These are phyloP conservation scores for Hortiboletus campestris DNA, from an alignment of 768 basidiomycete genomes.

Conservation along the genomic window DNA sequence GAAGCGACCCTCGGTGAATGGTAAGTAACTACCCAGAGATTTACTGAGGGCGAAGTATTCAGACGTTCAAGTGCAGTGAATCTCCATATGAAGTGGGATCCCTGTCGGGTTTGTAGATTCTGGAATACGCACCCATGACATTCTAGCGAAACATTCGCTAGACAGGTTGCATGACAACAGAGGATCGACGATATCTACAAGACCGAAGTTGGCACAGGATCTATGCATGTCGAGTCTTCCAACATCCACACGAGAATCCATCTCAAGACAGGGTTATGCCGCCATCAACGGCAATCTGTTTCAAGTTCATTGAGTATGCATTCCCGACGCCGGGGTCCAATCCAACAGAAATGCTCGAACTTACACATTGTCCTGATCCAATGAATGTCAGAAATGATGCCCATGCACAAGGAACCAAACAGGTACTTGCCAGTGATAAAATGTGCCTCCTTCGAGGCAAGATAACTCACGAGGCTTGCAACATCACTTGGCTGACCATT, in stretches of 20 bases:
- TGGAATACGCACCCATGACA: no score
- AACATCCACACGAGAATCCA: neutral
- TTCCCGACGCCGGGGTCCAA: no score
- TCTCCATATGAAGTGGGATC: no score
- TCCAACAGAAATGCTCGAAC: neutral
- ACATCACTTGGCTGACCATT: conserved; percentile 31
- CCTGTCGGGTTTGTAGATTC: no score
- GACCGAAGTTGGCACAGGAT: neutral
- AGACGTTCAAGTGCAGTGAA: no score
- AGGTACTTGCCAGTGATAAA: conserved; percentile 32
- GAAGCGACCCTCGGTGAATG: no score
- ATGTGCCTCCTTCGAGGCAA: conserved; percentile 33
- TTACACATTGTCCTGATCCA: neutral
- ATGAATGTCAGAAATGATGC: neutral
- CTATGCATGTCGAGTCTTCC: neutral
- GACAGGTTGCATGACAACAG: neutral
- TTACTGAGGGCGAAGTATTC: no score
- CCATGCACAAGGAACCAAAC: neutral
- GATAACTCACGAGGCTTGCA: conserved; percentile 32
- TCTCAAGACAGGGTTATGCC: neutral
- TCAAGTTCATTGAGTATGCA: neutral
- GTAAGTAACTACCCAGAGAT: no score
- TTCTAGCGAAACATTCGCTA: no score
- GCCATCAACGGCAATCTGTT: neutral
- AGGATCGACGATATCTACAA: neutral